A percentile compares a stretch with the other conserved stretches of the same genome.
phyloP scores from a whole-genome alignment of 805 yeast species.

The Yamadazyma akitaensis region DNA sequence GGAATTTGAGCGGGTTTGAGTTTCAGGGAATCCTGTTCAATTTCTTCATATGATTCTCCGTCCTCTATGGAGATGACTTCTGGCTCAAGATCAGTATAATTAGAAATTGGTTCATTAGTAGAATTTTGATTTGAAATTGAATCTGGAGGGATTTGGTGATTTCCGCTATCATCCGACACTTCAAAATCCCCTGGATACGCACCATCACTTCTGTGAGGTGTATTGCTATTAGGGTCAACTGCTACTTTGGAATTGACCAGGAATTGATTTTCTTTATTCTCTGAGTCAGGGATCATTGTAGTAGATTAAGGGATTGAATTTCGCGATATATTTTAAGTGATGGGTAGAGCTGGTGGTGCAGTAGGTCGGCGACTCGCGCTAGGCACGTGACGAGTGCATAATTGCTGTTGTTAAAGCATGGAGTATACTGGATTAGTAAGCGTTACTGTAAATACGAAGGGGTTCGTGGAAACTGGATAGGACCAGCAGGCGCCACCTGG shows the following conservation, averaged over 20 bases:
- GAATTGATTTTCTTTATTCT: slow-evolving; percentile 14
- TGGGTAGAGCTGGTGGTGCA: not conserved
- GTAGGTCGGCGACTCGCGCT: not conserved
- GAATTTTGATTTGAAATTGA: not conserved
- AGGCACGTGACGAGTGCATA: not conserved
- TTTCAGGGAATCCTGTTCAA: not conserved
- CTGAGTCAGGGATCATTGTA: slow-evolving; percentile 12
- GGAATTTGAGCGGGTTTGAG: not conserved
- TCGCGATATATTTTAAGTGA: not conserved
- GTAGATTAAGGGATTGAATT: not conserved
- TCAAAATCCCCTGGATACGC: not conserved
- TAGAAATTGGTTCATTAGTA: not conserved
- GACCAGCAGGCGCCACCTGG: no score
- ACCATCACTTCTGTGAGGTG: not conserved
- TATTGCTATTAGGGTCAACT: not conserved
- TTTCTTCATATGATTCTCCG: not conserved
- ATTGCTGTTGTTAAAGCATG: no score
- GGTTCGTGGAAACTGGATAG: no score
- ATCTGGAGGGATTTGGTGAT: not conserved
- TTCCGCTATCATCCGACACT: not conserved
- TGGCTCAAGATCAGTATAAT: not conserved
- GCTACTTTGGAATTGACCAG: not conserved
- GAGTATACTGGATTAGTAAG: no score
- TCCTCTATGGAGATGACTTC: not conserved
- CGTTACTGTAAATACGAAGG: no score